Conservation (phyloP, 257 asterid species). For the Solanum pinnatisectum region DNA sequence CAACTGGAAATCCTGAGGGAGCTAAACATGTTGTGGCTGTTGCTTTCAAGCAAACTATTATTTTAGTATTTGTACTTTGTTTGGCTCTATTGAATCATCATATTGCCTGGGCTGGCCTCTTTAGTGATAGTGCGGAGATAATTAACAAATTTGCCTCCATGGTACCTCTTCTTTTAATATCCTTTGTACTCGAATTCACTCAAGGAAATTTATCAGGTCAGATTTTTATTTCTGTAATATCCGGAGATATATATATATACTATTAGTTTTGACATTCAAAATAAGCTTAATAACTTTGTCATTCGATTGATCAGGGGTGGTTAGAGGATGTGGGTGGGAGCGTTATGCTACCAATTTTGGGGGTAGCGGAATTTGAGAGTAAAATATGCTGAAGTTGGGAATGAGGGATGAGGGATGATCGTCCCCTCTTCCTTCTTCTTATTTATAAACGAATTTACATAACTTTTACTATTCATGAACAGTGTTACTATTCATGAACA, state of each 20-base stretch:
- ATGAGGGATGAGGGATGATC: too few relatives aligned
- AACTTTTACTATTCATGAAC: too few relatives aligned
- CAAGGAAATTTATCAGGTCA: slow-evolving; percentile 66
- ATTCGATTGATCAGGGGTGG: slow-evolving; percentile 39
- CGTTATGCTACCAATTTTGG: slow-evolving; percentile 37
- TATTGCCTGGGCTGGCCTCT: slow-evolving; percentile 54
- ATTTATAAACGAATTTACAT: too few relatives aligned
- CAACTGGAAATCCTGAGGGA: slow-evolving; percentile 40
- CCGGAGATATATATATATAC: not conserved
- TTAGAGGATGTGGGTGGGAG: slow-evolving; percentile 80
- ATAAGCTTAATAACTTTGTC: not conserved
- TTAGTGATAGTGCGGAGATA: slow-evolving; percentile 47
- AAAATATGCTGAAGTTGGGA: too few relatives aligned
- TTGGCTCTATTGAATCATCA: slow-evolving; percentile 43
- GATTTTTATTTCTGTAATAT: not conserved
- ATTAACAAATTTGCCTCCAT: slow-evolving; percentile 39
- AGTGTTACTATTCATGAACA: too few relatives aligned
- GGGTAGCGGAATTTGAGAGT: too few relatives aligned
- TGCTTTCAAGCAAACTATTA: slow-evolving; percentile 37
- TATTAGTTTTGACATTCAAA: not conserved
- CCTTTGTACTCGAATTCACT: slow-evolving; percentile 45
- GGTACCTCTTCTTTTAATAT: slow-evolving; percentile 49
- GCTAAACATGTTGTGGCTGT: slow-evolving; percentile 64
- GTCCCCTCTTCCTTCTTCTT: too few relatives aligned
- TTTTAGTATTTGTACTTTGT: slow-evolving; percentile 26